phyloP scores from a whole-genome alignment of 2,329 filamentous ascomycete species.

The Phialophora macrospora region DNA sequence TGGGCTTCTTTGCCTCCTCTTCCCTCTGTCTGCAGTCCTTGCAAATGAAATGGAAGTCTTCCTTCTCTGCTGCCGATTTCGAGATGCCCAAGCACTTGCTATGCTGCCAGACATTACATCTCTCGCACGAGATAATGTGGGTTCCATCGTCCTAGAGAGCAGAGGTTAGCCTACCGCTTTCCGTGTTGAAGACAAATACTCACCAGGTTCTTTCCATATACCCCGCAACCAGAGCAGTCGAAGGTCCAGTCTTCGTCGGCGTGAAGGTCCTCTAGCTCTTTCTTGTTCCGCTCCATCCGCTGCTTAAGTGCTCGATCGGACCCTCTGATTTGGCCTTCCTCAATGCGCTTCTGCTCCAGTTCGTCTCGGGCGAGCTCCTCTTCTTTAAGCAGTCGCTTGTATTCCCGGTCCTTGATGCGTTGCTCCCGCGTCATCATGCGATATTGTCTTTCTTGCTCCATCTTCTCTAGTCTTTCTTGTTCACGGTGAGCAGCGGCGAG shows the following conservation, averaged over 20 bases:
- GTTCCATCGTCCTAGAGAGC: conserved; percentile 76
- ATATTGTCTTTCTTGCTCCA: conserved; percentile 75
- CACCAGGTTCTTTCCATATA: conserved; percentile 79
- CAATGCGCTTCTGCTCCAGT: conserved; percentile 70
- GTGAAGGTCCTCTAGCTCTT: conserved; percentile 73
- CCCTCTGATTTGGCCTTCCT: conserved; percentile 62
- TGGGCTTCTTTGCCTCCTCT: conserved; percentile 65
- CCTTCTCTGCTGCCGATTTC: conserved; percentile 76
- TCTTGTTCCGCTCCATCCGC: conserved; percentile 79
- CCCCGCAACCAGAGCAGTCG: conserved; percentile 85
- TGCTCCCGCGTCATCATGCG: conserved; percentile 84
- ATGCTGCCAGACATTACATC: conserved; percentile 95
- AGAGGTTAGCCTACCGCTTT: neutral
- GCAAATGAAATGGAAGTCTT: conserved; percentile 89
- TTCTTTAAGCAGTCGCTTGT: conserved; percentile 80
- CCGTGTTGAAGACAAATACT: conserved; percentile 37
- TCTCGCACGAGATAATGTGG: conserved; percentile 91
- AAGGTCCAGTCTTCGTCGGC: conserved; percentile 89
- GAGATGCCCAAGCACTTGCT: conserved; percentile 86
- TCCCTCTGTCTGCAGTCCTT: conserved; percentile 73
- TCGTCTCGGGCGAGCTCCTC: conserved; percentile 80
- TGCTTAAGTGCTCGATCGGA: conserved; percentile 81
- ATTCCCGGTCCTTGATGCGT: conserved; percentile 82
- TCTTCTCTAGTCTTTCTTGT: conserved; percentile 64
- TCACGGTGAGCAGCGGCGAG: conserved; percentile 65